Evolutionary conservation across 768 basidiomycete species (phyloP).

Genomic region (Hortiboletus campestris): DNA sequence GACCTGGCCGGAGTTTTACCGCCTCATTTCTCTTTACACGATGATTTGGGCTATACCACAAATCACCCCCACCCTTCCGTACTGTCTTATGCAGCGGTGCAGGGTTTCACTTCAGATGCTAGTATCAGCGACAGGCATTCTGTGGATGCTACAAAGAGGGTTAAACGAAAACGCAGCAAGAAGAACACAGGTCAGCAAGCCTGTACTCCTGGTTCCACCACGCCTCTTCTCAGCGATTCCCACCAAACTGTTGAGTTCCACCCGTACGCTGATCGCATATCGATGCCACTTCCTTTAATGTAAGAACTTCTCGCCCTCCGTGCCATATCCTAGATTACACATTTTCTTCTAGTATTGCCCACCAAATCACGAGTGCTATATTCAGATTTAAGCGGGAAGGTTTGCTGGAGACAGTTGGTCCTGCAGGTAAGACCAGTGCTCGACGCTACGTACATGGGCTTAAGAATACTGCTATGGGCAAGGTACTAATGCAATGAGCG

Average conservation of each 20-base stretch:
- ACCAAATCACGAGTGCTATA: slow-evolving; percentile 68
- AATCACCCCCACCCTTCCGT: slow-evolving; percentile 28
- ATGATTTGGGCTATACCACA: slow-evolving; percentile 42
- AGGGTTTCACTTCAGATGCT: slow-evolving; percentile 30
- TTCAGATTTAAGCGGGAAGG: slow-evolving; percentile 79
- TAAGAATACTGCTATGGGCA: slow-evolving; percentile 2
- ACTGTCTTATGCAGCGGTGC: slow-evolving; percentile 44
- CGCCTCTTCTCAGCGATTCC: slow-evolving; percentile 61
- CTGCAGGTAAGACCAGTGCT: slow-evolving; percentile 56
- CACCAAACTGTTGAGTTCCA: slow-evolving; percentile 62
- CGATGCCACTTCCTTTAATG: slow-evolving; percentile 82
- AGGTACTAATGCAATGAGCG: slow-evolving; percentile 79
- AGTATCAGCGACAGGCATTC: slow-evolving; percentile 20
- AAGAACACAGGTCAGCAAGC: slow-evolving; percentile 34
- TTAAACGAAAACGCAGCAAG: slow-evolving; percentile 71
- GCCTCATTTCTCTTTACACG: slow-evolving; percentile 49
- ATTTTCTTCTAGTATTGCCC: slow-evolving; percentile 58
- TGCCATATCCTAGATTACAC: background rate
- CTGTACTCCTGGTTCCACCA: slow-evolving; percentile 37
- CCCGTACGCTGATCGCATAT: slow-evolving; percentile 52
- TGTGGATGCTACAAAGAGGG: slow-evolving; percentile 61
- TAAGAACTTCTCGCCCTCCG: slow-evolving; percentile 21
- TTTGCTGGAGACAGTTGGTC: slow-evolving; percentile 84
- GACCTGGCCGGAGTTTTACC: slow-evolving; percentile 73
- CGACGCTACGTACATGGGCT: background rate